A percentile compares a stretch with the other conserved stretches of the same genome.
phyloP scores from a whole-genome alignment of 2,329 filamentous ascomycete genomes.

The Thelonectria olida region DNA sequence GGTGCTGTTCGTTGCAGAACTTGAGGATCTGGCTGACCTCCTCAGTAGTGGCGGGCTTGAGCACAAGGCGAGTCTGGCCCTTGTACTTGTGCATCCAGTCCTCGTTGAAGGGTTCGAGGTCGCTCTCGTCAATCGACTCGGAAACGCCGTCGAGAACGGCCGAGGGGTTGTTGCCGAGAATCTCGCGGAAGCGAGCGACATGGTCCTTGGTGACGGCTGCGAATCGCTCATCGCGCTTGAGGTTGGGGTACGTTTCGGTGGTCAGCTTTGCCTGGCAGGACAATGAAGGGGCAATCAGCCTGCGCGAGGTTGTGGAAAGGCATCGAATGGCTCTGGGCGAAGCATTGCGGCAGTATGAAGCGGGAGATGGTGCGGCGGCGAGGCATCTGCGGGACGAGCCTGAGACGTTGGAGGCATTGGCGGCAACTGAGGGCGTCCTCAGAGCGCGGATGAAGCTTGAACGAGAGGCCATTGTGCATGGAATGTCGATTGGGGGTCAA shows the following conservation, averaged over 20 bases:
- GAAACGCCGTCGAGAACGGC: constrained; percentile 88
- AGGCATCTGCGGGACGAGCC: not conserved
- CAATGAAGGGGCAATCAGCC: constrained; percentile 38
- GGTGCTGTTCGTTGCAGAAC: constrained; percentile 92
- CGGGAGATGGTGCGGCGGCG: constrained; percentile 11
- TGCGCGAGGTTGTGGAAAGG: constrained; percentile 43
- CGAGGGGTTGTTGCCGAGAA: constrained; percentile 77
- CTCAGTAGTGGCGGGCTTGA: constrained; percentile 85
- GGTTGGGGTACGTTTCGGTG: constrained; percentile 82
- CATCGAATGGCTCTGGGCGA: constrained; percentile 28
- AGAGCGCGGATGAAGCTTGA: constrained; percentile 38
- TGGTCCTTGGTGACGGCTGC: constrained; percentile 78
- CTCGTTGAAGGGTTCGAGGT: constrained; percentile 91
- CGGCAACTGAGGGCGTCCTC: constrained; percentile 23
- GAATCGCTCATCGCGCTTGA: constrained; percentile 84
- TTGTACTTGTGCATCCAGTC: constrained; percentile 99
- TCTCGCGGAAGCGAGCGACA: constrained; percentile 80
- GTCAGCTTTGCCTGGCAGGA: constrained; percentile 70
- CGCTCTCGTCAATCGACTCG: constrained; percentile 70
- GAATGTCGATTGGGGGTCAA: not conserved
- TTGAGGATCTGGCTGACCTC: constrained; percentile 90
- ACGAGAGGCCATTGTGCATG: constrained; percentile 36
- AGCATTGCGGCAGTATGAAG: constrained; percentile 13
- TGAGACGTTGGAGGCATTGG: constrained; percentile 18
- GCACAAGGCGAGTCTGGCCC: constrained; percentile 85